phyloP scores from a whole-genome alignment of 345 rosid genomes.

The Gynandropsis gynandra region DNA sequence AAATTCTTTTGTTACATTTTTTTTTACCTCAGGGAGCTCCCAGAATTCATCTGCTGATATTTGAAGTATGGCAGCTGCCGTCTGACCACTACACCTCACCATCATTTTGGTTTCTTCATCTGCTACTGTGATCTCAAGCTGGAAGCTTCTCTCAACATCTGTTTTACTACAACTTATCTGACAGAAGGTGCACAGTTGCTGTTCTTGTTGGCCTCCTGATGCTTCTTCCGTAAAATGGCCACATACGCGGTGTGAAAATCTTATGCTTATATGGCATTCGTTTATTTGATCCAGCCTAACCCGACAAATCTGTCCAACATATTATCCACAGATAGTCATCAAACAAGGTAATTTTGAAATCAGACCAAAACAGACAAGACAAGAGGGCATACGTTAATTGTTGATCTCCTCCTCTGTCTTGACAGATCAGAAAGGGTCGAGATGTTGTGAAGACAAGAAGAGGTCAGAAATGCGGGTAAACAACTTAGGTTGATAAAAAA shows the following conservation, averaged over 20 bases:
- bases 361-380: too few relatives aligned
- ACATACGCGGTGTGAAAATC: constrained; percentile 50
- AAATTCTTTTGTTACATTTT: constrained; percentile 7
- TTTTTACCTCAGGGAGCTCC: constrained; percentile 85
- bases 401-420: constrained; percentile 29
- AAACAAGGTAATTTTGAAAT: too few relatives aligned
- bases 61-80: constrained; percentile 81
- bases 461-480: constrained; percentile 77
- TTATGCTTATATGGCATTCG: constrained; percentile 51
- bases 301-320: constrained; percentile 47
- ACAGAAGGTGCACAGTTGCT: constrained; percentile 64
- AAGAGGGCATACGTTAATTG: constrained; percentile 15
- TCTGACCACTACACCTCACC: constrained; percentile 79
- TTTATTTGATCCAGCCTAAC: constrained; percentile 69
- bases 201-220: constrained; percentile 28
- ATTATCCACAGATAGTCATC: too few relatives aligned
- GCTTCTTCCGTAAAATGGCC: constrained; percentile 56
- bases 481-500: constrained; percentile 65
- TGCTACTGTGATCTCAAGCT: constrained; percentile 60
- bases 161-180: constrained; percentile 24
- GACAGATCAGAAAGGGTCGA: constrained; percentile 55
- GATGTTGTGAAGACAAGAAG: constrained; percentile 63
- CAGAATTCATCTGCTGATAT: constrained; percentile 80
- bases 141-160: constrained; percentile 55
- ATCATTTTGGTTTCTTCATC: constrained; percentile 48